phyloP scores from a whole-genome alignment of 768 basidiomycete species.

The Lactarius tabidus region DNA sequence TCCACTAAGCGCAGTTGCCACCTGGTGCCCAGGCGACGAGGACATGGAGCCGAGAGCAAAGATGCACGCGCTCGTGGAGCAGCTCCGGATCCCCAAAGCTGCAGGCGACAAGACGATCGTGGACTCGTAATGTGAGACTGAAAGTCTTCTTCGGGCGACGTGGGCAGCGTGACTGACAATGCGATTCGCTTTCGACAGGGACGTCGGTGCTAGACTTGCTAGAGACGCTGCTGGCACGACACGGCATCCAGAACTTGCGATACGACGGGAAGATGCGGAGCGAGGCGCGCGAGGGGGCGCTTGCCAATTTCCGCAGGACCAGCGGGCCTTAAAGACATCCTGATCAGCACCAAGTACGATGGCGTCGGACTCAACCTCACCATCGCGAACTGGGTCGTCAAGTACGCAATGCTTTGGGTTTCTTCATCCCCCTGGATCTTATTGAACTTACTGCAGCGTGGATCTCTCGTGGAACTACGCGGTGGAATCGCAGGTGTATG shows the following conservation, averaged over 20 bases:
- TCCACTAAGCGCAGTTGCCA: slow-evolving; percentile 35
- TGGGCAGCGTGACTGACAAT: not conserved
- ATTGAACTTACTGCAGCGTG: slow-evolving; percentile 40
- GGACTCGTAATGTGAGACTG: slow-evolving; percentile 60
- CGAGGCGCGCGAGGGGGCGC: slow-evolving; percentile 43
- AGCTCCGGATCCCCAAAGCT: slow-evolving; percentile 55
- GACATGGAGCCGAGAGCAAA: slow-evolving; percentile 65
- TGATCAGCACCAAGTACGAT: slow-evolving; percentile 67
- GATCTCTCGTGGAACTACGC: slow-evolving; percentile 78
- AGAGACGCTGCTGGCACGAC: slow-evolving; percentile 52
- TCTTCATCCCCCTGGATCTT: not conserved
- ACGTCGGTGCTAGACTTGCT: slow-evolving; percentile 68
- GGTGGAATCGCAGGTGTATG: slow-evolving; percentile 60
- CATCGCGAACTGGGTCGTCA: slow-evolving; percentile 64
- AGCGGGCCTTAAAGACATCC: slow-evolving; percentile 59
- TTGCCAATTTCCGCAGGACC: slow-evolving; percentile 51
- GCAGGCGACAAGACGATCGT: slow-evolving; percentile 66
- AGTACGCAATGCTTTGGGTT: slow-evolving; percentile 40
- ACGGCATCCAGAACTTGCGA: slow-evolving; percentile 54
- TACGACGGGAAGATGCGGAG: slow-evolving; percentile 71
- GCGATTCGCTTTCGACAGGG: slow-evolving; percentile 50
- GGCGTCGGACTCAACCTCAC: slow-evolving; percentile 67
- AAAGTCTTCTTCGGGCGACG: not conserved
- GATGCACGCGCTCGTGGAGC: slow-evolving; percentile 54
- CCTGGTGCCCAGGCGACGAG: slow-evolving; percentile 57